Conservation (phyloP, 345 rosid genomes). For the Zanthoxylum bungeanum region DNA sequence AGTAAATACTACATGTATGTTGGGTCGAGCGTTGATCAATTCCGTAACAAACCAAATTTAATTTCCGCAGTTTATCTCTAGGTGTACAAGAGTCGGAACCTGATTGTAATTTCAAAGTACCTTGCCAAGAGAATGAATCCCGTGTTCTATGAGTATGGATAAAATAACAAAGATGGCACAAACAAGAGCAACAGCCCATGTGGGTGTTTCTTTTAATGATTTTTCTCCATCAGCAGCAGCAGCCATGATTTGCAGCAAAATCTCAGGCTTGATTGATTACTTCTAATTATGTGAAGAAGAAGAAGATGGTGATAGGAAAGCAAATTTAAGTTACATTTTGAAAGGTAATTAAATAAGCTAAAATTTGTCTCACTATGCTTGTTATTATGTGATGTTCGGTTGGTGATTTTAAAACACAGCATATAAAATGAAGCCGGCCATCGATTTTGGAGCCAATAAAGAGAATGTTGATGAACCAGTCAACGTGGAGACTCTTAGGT, state of each 20-base stretch:
- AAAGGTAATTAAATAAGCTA: not conserved
- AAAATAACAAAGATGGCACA: constrained; percentile 43
- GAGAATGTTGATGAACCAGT: not conserved
- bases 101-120: no score
- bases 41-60: no score
- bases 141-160: constrained; percentile 45
- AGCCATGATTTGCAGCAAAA: constrained; percentile 29
- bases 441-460: constrained; percentile 2
- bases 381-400: not conserved
- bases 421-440: constrained; percentile 12
- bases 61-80: no score
- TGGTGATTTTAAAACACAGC: not conserved
- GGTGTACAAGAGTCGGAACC: no score
- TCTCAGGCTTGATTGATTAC: not conserved
- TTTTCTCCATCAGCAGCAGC: constrained; percentile 31
- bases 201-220: constrained; percentile 46
- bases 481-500: not conserved
- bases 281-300: not conserved
- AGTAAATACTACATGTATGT: no score
- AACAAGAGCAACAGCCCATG: constrained; percentile 64
- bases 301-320: not conserved
- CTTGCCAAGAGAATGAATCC: constrained; percentile 44
- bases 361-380: not conserved
- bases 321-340: no score
- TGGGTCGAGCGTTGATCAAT: no score